phyloP scores from a whole-genome alignment of 352 stramenopile genomes.

The Globisporangium perplexum region DNA sequence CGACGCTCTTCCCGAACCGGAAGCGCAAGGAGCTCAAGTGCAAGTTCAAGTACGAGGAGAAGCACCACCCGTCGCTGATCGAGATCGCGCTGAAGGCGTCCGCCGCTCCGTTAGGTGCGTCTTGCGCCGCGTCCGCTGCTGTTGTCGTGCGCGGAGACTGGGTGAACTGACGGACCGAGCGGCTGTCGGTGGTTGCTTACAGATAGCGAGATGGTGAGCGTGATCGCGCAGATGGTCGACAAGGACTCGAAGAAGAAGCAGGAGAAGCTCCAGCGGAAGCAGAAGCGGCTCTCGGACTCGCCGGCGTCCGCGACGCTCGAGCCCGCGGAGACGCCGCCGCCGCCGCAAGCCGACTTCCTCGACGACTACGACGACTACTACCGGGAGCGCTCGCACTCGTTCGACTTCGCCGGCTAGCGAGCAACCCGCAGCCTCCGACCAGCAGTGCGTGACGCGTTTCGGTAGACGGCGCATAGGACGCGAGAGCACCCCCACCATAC shows the following conservation, averaged over 20 bases:
- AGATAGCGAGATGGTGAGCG: conserved; percentile 79
- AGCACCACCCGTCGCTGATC: conserved; percentile 63
- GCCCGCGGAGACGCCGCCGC: conserved; percentile 14
- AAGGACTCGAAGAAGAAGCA: conserved; percentile 61
- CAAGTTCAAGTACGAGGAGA: conserved; percentile 88
- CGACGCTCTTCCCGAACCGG: conserved; percentile 73
- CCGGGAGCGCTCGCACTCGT: conserved; percentile 46
- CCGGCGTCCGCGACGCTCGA: conserved; percentile 15
- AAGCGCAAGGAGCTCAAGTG: conserved; percentile 82
- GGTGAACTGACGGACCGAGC: neutral
- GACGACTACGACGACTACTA: conserved; percentile 46
- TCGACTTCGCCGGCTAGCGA: conserved; percentile 59
- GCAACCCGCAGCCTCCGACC: too few relatives aligned
- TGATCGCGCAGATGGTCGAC: conserved; percentile 75
- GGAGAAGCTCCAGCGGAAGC: conserved; percentile 23
- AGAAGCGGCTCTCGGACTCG: conserved; percentile 25
- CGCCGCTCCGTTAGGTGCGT: conserved; percentile 38
- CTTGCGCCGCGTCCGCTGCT: too few relatives aligned
- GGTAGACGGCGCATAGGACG: too few relatives aligned
- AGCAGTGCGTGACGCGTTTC: neutral
- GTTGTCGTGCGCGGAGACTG: too few relatives aligned
- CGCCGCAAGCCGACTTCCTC: conserved; percentile 35
- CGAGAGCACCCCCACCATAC: too few relatives aligned
- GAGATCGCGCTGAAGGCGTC: conserved; percentile 77
- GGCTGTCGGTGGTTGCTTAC: too few relatives aligned